Evolutionary conservation across 2,329 filamentous ascomycete genomes (phyloP).

Genomic region (Penicillium sp.): DNA sequence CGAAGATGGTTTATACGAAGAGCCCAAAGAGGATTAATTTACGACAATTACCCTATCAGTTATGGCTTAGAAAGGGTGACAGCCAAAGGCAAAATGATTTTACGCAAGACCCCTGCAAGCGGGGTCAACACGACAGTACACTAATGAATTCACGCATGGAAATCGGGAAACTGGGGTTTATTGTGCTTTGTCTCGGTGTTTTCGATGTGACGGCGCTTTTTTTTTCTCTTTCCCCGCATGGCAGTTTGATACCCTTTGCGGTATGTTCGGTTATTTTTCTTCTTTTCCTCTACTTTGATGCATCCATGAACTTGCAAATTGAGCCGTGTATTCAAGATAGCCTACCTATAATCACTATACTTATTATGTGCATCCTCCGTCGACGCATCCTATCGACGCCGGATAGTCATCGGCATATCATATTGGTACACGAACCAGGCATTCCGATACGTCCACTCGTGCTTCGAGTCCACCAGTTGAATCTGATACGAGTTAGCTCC

Average conservation of each 20-base stretch:
- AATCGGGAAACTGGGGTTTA: slow-evolving; percentile 10
- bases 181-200: slow-evolving; percentile 11
- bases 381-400: background rate
- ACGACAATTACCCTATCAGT: background rate
- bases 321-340: slow-evolving; percentile 7
- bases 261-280: slow-evolving; percentile 17
- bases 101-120: slow-evolving; percentile 10
- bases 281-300: slow-evolving; percentile 7
- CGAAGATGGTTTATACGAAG: slow-evolving; percentile 9
- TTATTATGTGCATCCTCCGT: background rate
- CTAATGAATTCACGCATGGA: slow-evolving; percentile 25
- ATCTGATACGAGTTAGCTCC: slow-evolving; percentile 42
- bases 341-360: background rate
- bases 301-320: slow-evolving; percentile 11
- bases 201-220: slow-evolving; percentile 1
- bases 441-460: slow-evolving; percentile 53
- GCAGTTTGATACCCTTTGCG: slow-evolving; percentile 23
- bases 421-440: slow-evolving; percentile 62
- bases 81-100: slow-evolving; percentile 16
- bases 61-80: slow-evolving; percentile 1
- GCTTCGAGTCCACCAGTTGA: slow-evolving; percentile 51
- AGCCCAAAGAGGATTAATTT: slow-evolving; percentile 11
- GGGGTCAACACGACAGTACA: slow-evolving; percentile 4
- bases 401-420: slow-evolving; percentile 49
- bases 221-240: slow-evolving; percentile 5